phyloP scores from a whole-genome alignment of 1,284 basidiomycete genomes.

The Malassezia cuniculi region DNA sequence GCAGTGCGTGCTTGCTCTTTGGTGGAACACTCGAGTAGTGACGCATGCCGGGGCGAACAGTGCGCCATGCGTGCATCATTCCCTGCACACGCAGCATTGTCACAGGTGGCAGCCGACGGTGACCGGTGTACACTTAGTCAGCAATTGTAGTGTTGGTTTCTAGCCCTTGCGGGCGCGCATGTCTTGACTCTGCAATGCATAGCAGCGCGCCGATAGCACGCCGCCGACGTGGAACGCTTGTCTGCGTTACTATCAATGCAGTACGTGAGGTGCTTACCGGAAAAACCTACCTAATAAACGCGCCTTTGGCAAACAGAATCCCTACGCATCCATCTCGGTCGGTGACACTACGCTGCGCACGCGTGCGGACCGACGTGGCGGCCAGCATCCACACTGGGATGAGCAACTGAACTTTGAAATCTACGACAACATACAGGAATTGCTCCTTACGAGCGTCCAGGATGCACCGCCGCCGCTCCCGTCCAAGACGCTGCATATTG shows the following conservation, averaged over 20 bases:
- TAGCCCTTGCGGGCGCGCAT: too few species aligned
- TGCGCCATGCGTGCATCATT: too few species aligned
- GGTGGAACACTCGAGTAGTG: too few species aligned
- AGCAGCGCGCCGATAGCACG: too few species aligned
- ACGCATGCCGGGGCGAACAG: too few species aligned
- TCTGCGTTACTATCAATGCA: constrained; percentile 86
- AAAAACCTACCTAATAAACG: constrained; percentile 41
- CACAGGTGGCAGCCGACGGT: too few species aligned
- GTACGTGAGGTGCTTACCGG: constrained; percentile 51
- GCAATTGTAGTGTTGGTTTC: too few species aligned
- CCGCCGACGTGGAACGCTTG: constrained; percentile 72
- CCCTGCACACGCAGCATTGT: too few species aligned
- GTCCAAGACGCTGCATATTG: constrained; percentile 61
- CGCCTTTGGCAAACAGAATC: constrained; percentile 73
- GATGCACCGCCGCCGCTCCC: constrained; percentile 15
- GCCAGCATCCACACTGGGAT: constrained; percentile 97
- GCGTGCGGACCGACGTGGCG: constrained; percentile 71
- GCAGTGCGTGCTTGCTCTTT: constrained; percentile 19
- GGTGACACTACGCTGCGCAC: constrained; percentile 57
- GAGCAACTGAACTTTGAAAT: constrained; percentile 90
- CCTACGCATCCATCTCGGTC: constrained; percentile 70
- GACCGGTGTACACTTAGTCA: too few species aligned
- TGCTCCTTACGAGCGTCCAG: constrained; percentile 52
- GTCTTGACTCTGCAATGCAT: too few species aligned
- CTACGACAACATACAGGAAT: constrained; percentile 66